A percentile compares a stretch with the other conserved stretches of the same genome.
These are phyloP conservation scores for Pseudozyma hubeiensis DNA, from an alignment of 1,284 basidiomycete species.

Conservation along the genomic window DNA sequence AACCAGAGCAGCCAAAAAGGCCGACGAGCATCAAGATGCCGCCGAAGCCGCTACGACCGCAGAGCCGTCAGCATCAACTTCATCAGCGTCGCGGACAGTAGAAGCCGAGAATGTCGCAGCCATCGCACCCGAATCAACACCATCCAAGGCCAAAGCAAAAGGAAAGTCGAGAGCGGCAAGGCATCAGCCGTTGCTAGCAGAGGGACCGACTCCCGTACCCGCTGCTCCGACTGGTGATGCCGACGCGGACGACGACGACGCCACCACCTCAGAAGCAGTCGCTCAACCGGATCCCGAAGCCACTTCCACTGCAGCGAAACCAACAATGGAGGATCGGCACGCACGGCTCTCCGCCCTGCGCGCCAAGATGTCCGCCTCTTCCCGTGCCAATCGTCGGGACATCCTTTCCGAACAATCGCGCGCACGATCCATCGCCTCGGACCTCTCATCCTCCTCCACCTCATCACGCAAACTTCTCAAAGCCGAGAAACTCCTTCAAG, in stretches of 20 bases:
- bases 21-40: constrained; percentile 1
- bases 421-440: constrained; percentile 38
- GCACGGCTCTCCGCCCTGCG: constrained; percentile 30
- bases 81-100: not conserved
- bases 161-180: constrained; percentile 27
- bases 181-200: constrained; percentile 22
- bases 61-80: not conserved
- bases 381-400: constrained; percentile 57
- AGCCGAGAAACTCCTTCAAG: constrained; percentile 85
- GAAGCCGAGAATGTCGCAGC: not conserved
- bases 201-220: not conserved
- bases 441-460: constrained; percentile 15
- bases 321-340: constrained; percentile 34
- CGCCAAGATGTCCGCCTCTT: constrained; percentile 49
- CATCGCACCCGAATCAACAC: not conserved
- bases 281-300: constrained; percentile 1
- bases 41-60: not conserved
- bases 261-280: not conserved
- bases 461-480: constrained; percentile 69
- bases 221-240: not conserved
- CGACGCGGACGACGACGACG: not conserved
- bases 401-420: constrained; percentile 51
- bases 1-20: constrained; percentile 30
- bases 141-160: constrained; percentile 14
- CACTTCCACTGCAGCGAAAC: not conserved